Evolutionary conservation across 2,329 filamentous ascomycete genomes (phyloP), one percentile per base, ranked within the genome.

Genomic region (Trichoderma polysporum): DNA sequence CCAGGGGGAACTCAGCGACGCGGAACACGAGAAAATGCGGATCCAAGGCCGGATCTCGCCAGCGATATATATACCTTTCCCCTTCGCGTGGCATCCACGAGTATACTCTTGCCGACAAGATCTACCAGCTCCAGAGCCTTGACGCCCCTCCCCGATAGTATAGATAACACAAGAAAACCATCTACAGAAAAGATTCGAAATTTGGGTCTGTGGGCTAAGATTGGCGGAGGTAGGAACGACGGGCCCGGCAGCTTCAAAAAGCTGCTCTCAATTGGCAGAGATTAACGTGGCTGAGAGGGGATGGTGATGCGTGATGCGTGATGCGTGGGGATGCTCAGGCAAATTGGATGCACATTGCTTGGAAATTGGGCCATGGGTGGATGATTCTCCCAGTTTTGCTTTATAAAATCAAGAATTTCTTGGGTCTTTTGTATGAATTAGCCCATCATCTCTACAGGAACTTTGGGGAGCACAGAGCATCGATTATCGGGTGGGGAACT

Each of bases 191-290:
- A 49, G 56, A 49, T 35, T 31, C 62, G 56, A 39, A 61, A 33
- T 2, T 13, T 57, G 29, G 25, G 33, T 10, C 37, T 13, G 3
- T 66, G 66, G 62, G 10, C 49, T 29, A 67, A 45, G 47, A 19
- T 52, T 2, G 37, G 58, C n/a, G 53, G 37, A 17, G 45, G n/a
- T 37, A 60, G 37, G 25, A 61, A 35, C n/a, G 66, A 66, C 13
- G 56, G 62, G 8, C 10, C 27, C 37, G n/a, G 56, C 39, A 56
- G 54, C 31, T 52, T 68, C 56, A 60, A 56, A 22, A 66, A 31
- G 62, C n/a, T 68, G 27, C 58, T 68, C 50, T 52, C 58, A 29
- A 54, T 68, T n/a, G 29, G 66, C 15, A 66, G 62, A 49, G 62
- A 66, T 29, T 31, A 12, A 22, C 33, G 13, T 33, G 52, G 15